Evolutionary conservation across 2,329 filamentous ascomycete genomes (phyloP).

Genomic region (Sporothrix brasiliensis): DNA sequence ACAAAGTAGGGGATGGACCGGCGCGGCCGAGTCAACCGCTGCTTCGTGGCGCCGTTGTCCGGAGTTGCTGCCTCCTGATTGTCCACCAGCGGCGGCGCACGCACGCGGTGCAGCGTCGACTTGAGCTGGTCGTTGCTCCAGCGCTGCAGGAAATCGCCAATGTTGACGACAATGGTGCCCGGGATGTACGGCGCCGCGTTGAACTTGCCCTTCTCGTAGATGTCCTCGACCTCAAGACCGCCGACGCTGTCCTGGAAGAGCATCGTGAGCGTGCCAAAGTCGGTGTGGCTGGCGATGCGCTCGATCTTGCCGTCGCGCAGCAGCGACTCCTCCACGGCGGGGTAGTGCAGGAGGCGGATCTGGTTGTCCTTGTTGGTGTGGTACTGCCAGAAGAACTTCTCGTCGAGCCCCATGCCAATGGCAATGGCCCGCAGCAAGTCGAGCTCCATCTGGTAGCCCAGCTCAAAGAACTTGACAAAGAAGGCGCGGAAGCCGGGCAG

Average conservation of each 20-base stretch:
- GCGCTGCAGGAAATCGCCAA: slow-evolving; percentile 47
- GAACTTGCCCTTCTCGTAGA: slow-evolving; percentile 44
- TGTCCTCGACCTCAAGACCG: slow-evolving; percentile 51
- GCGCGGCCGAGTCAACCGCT: slow-evolving; percentile 47
- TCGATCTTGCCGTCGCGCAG: slow-evolving; percentile 40
- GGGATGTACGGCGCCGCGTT: slow-evolving; percentile 43
- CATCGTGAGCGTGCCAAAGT: slow-evolving; percentile 50
- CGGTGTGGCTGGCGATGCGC: slow-evolving; percentile 42
- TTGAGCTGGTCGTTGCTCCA: slow-evolving; percentile 46
- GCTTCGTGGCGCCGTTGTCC: neutral
- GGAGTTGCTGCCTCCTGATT: slow-evolving; percentile 39
- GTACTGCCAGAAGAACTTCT: slow-evolving; percentile 40
- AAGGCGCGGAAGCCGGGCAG: slow-evolving; percentile 46
- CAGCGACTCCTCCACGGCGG: slow-evolving; percentile 41
- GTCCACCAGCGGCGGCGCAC: slow-evolving; percentile 31
- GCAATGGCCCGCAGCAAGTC: slow-evolving; percentile 42
- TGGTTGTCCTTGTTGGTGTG: slow-evolving; percentile 62
- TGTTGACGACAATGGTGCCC: slow-evolving; percentile 46
- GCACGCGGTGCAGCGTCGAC: slow-evolving; percentile 35
- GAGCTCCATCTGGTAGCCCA: slow-evolving; percentile 40
- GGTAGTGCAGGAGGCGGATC: slow-evolving; percentile 61
- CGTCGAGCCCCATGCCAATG: slow-evolving; percentile 42
- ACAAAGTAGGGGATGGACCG: slow-evolving; percentile 66
- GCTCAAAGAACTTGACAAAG: slow-evolving; percentile 42
- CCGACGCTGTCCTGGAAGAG: slow-evolving; percentile 50